A percentile compares a stretch with the other conserved stretches of the same genome.
phyloP scores from a whole-genome alignment of 2,329 filamentous ascomycete species.

The Curvularia eragrostidis region DNA sequence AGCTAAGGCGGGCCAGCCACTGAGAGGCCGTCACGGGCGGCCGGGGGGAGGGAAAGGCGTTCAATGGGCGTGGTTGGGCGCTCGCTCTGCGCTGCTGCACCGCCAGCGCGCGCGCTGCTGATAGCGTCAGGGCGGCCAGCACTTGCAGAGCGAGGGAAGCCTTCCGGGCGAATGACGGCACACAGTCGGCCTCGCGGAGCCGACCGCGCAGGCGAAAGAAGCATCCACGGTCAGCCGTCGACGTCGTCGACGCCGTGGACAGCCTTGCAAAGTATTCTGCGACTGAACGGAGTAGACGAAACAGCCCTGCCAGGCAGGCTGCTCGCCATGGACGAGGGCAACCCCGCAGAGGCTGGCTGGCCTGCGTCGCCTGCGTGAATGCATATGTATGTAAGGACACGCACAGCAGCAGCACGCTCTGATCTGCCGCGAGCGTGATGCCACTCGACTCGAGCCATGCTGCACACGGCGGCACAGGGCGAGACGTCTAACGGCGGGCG shows the following conservation, averaged over 20 bases:
- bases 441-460: constrained; percentile 27
- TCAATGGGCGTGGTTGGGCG: constrained; percentile 33
- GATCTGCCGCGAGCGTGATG: constrained; percentile 27
- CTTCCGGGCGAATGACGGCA: constrained; percentile 31
- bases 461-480: constrained; percentile 30
- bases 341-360: neutral
- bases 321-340: neutral
- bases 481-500: constrained; percentile 22
- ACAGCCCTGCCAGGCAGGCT: constrained; percentile 8
- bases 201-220: constrained; percentile 47
- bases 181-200: constrained; percentile 37
- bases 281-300: no score
- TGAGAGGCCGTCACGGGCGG: constrained; percentile 26
- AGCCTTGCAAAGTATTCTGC: no score
- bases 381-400: neutral
- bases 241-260: neutral
- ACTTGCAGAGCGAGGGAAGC: constrained; percentile 15
- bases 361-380: neutral
- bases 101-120: constrained; percentile 37
- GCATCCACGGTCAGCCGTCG: constrained; percentile 39
- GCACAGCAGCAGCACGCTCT: constrained; percentile 18
- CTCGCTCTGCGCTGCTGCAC: constrained; percentile 32
- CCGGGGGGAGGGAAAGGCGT: constrained; percentile 18
- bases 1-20: constrained; percentile 37
- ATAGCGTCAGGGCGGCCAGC: constrained; percentile 40